Conservation (phyloP, 805 yeast genomes). For the Barnettozyma wickerhamii region DNA sequence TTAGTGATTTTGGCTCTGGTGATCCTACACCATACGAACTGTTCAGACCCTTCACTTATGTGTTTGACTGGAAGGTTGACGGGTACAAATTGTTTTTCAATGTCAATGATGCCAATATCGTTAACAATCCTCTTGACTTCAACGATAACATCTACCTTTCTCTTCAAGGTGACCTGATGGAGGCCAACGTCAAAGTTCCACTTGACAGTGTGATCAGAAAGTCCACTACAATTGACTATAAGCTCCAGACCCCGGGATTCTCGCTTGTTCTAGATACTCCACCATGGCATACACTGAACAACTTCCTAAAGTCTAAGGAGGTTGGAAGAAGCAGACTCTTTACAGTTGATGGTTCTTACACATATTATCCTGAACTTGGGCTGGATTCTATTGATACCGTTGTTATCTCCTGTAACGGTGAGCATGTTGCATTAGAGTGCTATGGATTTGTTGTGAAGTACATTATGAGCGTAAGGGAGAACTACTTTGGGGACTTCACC, state of each 20-base stretch:
- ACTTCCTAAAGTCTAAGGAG: constrained; percentile 57
- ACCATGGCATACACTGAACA: constrained; percentile 84
- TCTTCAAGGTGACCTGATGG: constrained; percentile 58
- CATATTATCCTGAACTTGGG: constrained; percentile 53
- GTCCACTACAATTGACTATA: constrained; percentile 47
- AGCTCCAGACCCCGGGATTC: constrained; percentile 51
- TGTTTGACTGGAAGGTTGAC: constrained; percentile 55
- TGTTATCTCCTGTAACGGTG: constrained; percentile 59
- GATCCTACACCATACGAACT: constrained; percentile 66
- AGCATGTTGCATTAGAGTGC: constrained; percentile 60
- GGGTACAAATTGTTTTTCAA: constrained; percentile 63
- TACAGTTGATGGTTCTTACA: constrained; percentile 58
- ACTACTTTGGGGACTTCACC: constrained; percentile 84
- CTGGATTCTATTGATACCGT: constrained; percentile 67
- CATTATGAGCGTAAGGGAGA: constrained; percentile 72
- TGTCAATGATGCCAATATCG: constrained; percentile 82
- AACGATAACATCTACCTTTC: constrained; percentile 75
- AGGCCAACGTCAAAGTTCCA: constrained; percentile 52
- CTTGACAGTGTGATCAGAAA: constrained; percentile 47
- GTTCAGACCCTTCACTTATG: constrained; percentile 69
- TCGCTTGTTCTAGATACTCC: constrained; percentile 71
- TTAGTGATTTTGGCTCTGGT: constrained; percentile 74
- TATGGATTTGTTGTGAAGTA: constrained; percentile 80
- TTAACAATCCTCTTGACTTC: constrained; percentile 83
- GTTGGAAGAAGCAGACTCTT: constrained; percentile 70